These are phyloP conservation scores for Passiflora organensis DNA, from an alignment of 345 rosid species.

Conservation along the genomic window DNA sequence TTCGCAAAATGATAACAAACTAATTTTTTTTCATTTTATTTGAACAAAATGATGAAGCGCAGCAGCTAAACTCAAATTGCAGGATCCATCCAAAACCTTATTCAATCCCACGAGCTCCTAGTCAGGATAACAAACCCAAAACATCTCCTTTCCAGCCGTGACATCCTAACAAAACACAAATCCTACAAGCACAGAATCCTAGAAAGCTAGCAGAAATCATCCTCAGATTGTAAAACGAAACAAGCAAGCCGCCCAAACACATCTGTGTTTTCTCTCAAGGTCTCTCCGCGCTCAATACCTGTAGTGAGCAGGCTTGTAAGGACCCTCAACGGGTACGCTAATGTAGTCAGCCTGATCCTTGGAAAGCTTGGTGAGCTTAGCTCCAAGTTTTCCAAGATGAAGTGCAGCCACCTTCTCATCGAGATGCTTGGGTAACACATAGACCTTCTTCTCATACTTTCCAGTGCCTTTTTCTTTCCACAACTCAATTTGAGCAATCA, in stretches of 20 bases:
- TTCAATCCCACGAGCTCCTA: conserved; percentile 28
- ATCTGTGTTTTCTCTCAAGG: not conserved
- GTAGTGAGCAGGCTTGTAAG: conserved; percentile 92
- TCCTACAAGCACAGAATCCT: conserved; percentile 21
- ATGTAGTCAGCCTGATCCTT: conserved; percentile 91
- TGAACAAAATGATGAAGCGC: conserved; percentile 11
- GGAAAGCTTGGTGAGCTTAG: conserved; percentile 68
- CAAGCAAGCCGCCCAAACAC: conserved; percentile 9
- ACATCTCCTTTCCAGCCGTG: conserved; percentile 12
- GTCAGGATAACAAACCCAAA: conserved; percentile 10
- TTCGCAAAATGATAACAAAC: no score
- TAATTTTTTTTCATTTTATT: not conserved
- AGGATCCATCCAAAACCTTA: conserved; percentile 31
- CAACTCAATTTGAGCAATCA: conserved; percentile 93
- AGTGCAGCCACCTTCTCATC: conserved; percentile 95
- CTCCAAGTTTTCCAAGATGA: conserved; percentile 93
- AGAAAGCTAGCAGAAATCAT: conserved; percentile 11
- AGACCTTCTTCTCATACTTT: conserved; percentile 93
- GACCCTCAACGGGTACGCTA: conserved; percentile 79
- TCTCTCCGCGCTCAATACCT: conserved; percentile 57
- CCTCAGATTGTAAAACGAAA: conserved; percentile 7
- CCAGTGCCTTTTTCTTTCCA: conserved; percentile 76
- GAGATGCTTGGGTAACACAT: conserved; percentile 89
- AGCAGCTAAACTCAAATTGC: conserved; percentile 13
- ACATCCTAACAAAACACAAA: conserved; percentile 20